phyloP scores from a whole-genome alignment of 73 alveolate genomes.

The Paramecium biaurelia region DNA sequence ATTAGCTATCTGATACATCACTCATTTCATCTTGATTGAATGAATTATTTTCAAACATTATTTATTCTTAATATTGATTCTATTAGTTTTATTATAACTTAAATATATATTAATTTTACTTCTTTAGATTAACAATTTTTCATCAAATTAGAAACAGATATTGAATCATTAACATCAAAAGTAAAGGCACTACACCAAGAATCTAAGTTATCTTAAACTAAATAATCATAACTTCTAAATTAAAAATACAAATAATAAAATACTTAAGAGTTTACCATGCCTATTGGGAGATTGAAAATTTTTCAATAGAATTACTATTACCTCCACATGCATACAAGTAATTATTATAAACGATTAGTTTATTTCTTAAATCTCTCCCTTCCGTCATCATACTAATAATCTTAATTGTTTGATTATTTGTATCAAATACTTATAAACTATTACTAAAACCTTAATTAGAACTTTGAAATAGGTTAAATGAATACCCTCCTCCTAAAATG shows the following conservation, averaged over 20 bases:
- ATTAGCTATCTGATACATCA: not conserved
- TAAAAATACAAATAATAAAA: slow-evolving; percentile 52
- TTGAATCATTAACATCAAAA: not conserved
- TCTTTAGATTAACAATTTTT: not conserved
- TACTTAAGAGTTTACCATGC: slow-evolving; percentile 55
- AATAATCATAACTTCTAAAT: slow-evolving; percentile 67
- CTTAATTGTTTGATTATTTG: slow-evolving; percentile 67
- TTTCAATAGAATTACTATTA: slow-evolving; percentile 37
- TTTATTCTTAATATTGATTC: not conserved
- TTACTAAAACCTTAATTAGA: slow-evolving; percentile 80
- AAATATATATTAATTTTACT: not conserved
- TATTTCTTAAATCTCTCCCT: slow-evolving; percentile 88
- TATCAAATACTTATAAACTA: slow-evolving; percentile 73
- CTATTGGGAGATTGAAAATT: not conserved
- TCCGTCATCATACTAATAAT: slow-evolving; percentile 78
- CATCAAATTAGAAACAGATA: not conserved
- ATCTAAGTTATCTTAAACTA: slow-evolving; percentile 77
- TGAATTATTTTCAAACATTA: not conserved
- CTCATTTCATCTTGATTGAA: not conserved
- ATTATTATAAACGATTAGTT: slow-evolving; percentile 69
- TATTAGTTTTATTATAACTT: not conserved
- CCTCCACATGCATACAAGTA: slow-evolving; percentile 84
- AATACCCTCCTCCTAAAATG: slow-evolving; percentile 84
- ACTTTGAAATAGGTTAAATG: not conserved
- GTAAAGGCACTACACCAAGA: slow-evolving; percentile 83